phyloP scores from a whole-genome alignment of 1,139 yeast genomes.

The Sugiyamaella japonica region DNA sequence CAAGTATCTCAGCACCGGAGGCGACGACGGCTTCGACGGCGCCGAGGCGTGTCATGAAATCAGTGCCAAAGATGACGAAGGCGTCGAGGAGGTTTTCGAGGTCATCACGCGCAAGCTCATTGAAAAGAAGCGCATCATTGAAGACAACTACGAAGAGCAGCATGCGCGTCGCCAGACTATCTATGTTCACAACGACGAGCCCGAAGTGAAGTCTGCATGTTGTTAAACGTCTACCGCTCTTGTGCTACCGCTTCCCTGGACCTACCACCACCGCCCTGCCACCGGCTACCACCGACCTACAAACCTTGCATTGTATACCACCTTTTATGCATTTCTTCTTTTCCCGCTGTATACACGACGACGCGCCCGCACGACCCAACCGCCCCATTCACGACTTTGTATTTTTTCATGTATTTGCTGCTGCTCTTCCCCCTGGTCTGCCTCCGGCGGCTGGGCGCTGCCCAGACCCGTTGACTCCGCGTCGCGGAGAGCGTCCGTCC shows the following conservation, averaged over 20 bases:
- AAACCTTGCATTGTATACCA: slow-evolving; percentile 7
- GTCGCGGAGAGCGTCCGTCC: background rate
- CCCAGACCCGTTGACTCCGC: background rate
- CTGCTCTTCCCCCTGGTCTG: background rate
- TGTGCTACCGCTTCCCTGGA: background rate
- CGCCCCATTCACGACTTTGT: slow-evolving; percentile 3
- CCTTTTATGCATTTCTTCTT: slow-evolving; percentile 1
- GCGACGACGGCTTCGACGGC: slow-evolving; percentile 31
- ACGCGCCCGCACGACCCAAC: background rate
- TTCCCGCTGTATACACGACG: background rate
- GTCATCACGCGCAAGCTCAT: slow-evolving; percentile 39
- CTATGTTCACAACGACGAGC: slow-evolving; percentile 38
- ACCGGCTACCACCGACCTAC: background rate
- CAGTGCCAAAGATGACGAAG: slow-evolving; percentile 42
- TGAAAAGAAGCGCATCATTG: slow-evolving; percentile 30
- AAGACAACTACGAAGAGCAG: slow-evolving; percentile 30
- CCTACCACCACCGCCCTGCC: background rate
- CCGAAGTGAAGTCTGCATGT: slow-evolving; percentile 32
- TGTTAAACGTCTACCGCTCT: slow-evolving; percentile 24
- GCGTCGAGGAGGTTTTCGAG: slow-evolving; percentile 42
- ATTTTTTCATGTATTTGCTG: background rate
- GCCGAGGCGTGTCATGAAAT: slow-evolving; percentile 42
- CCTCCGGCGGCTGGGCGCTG: background rate
- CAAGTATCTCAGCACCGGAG: slow-evolving; percentile 34
- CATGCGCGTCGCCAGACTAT: slow-evolving; percentile 35